Evolutionary conservation across 345 rosid species (phyloP), one percentile per base, ranked within the genome.

Genomic region (Arabidopsis thaliana): DNA sequence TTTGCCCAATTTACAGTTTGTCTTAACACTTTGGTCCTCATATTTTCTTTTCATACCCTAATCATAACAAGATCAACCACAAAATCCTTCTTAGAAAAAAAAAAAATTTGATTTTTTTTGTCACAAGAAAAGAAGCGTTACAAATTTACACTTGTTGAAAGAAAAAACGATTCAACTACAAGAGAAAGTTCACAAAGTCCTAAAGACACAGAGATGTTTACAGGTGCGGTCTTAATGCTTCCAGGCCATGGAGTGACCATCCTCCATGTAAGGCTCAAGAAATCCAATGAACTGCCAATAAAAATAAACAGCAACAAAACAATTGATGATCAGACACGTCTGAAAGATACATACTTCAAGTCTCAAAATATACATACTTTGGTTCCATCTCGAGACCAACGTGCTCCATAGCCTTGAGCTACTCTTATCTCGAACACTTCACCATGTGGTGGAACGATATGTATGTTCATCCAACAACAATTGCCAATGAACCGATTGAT

Each of bases 281-380:
- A 93, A 90, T 67, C 95, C 95, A 67, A 90, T 83, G 78, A 93
- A 86, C 98, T 93, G 85, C 76, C 81, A 48, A 22, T 8, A 84
- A 37, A 24, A 22, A 71, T 9, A 37, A 51, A 16, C 33, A 81
- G 45, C 81, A 61, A 68, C 58, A 24, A 0, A 59, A 42, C 28
- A 14, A 41, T n/a, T 14, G 16, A 11, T n/a, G 14, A 78, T 12
- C 46, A 59, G 30, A 73, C 7, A 57, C 8, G 45, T 9, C 12
- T 46, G 10, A 25, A 48, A 34, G 14, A 58, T 3, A 28, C 32
- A 32, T 32, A 4, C 4, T 73, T 9, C 7, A 23, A 53, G 71
- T 32, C 37, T 42, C 23, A 38, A 58, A 51, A 36, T 30, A 16
- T 25, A 63, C 57, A 63, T 85, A 90, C 98, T 90, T 87, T 83